Evolutionary conservation across 192 early-diverging fungal genomes (phyloP).

Genomic region (Dimargaris cristalligena): DNA sequence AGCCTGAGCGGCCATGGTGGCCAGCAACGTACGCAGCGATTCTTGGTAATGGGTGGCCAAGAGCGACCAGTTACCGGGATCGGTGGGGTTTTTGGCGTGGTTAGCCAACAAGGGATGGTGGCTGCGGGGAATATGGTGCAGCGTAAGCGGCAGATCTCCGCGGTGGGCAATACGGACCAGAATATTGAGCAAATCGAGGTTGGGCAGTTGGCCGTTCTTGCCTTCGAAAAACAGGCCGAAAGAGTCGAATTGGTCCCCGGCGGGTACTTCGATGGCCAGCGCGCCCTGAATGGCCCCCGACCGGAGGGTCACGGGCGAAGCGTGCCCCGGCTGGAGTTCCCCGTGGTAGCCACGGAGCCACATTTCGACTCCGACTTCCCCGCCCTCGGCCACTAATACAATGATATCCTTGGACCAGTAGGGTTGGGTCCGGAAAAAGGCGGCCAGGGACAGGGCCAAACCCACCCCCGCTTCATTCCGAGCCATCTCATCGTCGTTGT

Average conservation of each 20-base stretch:
- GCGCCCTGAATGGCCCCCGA: slow-evolving; percentile 76
- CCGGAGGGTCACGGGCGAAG: slow-evolving; percentile 20
- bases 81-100: slow-evolving; percentile 13
- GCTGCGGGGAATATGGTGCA: slow-evolving; percentile 18
- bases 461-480: slow-evolving; percentile 31
- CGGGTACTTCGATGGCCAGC: slow-evolving; percentile 70
- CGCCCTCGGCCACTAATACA: slow-evolving; percentile 67
- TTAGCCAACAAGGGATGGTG: slow-evolving; percentile 9
- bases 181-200: slow-evolving; percentile 78
- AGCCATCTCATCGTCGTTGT: neutral
- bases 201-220: slow-evolving; percentile 78
- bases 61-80: slow-evolving; percentile 16
- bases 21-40: slow-evolving; percentile 21
- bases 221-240: slow-evolving; percentile 34
- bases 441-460: slow-evolving; percentile 26
- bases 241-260: slow-evolving; percentile 19
- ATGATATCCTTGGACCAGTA: slow-evolving; percentile 91
- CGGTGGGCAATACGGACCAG: slow-evolving; percentile 36
- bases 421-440: slow-evolving; percentile 28
- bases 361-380: slow-evolving; percentile 53
- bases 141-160: slow-evolving; percentile 27
- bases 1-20: slow-evolving; percentile 15
- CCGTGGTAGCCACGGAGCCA: slow-evolving; percentile 90
- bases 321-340: slow-evolving; percentile 21
- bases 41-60: slow-evolving; percentile 21